Percentiles rank a stretch among this genome's conserved stretches.
Evolutionary conservation across 345 rosid genomes (phyloP).

Genomic region (Salix arbutifolia): DNA sequence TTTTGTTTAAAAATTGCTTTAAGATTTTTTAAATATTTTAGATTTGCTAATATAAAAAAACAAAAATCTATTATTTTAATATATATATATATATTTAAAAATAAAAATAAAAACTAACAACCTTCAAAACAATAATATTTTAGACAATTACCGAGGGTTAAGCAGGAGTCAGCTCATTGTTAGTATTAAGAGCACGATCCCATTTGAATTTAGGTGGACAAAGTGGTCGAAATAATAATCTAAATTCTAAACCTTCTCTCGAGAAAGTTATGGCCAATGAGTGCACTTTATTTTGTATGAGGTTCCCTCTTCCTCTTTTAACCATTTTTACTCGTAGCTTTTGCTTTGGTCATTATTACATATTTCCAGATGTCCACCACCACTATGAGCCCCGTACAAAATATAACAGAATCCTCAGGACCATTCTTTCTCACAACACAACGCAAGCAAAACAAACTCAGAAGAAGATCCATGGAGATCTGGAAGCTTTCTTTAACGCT

Average conservation of each 20-base stretch:
- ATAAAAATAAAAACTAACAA: too few species aligned
- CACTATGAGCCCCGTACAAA: slow-evolving; percentile 12
- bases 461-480: slow-evolving; percentile 9
- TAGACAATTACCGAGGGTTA: background rate
- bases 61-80: too few species aligned
- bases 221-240: slow-evolving; percentile 13
- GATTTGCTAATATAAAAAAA: too few species aligned
- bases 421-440: slow-evolving; percentile 13
- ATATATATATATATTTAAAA: too few species aligned
- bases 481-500: background rate
- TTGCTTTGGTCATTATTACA: slow-evolving; percentile 31
- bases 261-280: slow-evolving; percentile 22
- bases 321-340: slow-evolving; percentile 16
- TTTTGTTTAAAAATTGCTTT: too few species aligned
- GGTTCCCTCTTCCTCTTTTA: slow-evolving; percentile 41
- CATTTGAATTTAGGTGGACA: background rate
- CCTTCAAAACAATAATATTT: too few species aligned
- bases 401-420: slow-evolving; percentile 20
- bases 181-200: background rate
- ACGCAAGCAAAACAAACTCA: slow-evolving; percentile 2
- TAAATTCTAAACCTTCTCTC: slow-evolving; percentile 5
- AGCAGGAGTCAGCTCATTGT: background rate
- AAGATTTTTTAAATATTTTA: too few species aligned
- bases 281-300: slow-evolving; percentile 50
- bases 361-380: slow-evolving; percentile 34